Evolutionary conservation across 768 basidiomycete species (phyloP).

Genomic region (Phlebiopsis gigantea): DNA sequence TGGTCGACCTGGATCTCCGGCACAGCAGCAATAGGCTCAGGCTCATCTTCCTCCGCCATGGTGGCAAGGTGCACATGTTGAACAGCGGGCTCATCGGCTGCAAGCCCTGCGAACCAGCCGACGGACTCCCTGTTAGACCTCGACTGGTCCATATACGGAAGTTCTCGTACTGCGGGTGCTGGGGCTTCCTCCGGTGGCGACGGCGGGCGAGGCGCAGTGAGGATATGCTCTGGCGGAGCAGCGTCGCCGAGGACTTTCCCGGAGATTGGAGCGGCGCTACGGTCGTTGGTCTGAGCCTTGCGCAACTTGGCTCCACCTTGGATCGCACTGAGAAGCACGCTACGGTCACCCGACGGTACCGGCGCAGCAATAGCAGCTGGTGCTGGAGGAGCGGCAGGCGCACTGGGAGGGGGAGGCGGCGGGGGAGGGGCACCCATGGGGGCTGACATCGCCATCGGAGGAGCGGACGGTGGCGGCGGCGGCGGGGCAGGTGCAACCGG

Average conservation of each 20-base stretch:
- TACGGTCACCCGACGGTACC: constrained; percentile 43
- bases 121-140: constrained; percentile 66
- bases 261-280: constrained; percentile 61
- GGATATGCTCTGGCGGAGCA: constrained; percentile 68
- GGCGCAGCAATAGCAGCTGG: constrained; percentile 27
- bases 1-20: constrained; percentile 55
- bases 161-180: constrained; percentile 20
- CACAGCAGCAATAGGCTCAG: constrained; percentile 28
- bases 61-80: constrained; percentile 38
- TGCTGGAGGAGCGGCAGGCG: constrained; percentile 26
- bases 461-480: constrained; percentile 35
- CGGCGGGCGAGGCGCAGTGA: constrained; percentile 34
- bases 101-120: constrained; percentile 88
- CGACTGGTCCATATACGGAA: constrained; percentile 20
- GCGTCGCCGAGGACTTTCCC: constrained; percentile 78
- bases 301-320: constrained; percentile 67
- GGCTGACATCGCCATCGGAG: constrained; percentile 30
- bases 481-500: constrained; percentile 32
- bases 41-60: constrained; percentile 58
- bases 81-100: constrained; percentile 55
- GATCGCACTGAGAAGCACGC: constrained; percentile 74
- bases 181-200: constrained; percentile 36
- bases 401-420: constrained; percentile 23
- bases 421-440: background rate
- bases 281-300: constrained; percentile 80